A percentile compares a stretch with the other conserved stretches of the same genome.
Evolutionary conservation across 1,139 yeast genomes (phyloP).

Genomic region (Blastobotrys raffinosifermentans): DNA sequence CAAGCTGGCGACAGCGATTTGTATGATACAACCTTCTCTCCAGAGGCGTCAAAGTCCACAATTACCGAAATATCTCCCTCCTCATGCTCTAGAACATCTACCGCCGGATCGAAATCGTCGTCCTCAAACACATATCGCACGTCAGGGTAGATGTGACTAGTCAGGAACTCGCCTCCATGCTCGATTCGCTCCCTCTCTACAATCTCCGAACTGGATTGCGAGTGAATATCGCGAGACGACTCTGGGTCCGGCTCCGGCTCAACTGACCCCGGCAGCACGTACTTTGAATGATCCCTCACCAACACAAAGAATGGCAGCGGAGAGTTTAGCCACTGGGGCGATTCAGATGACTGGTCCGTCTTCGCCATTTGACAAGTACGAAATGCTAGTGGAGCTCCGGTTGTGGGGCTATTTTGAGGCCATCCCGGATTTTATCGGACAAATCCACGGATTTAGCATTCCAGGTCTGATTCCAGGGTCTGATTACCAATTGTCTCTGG

Average conservation of each 20-base stretch:
- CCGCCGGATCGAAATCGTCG: conserved; percentile 34
- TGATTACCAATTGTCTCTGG: too few species aligned
- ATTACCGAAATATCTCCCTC: conserved; percentile 31
- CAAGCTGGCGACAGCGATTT: conserved; percentile 35
- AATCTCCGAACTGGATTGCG: conserved; percentile 1
- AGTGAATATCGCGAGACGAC: too few species aligned
- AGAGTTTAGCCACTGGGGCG: conserved; percentile 16
- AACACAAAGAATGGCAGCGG: conserved; percentile 25
- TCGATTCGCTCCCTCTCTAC: conserved; percentile 5
- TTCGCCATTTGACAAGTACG: too few species aligned
- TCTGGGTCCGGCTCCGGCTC: too few species aligned
- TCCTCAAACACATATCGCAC: conserved; percentile 36
- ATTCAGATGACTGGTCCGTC: too few species aligned
- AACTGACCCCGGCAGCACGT: too few species aligned
- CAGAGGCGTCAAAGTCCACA: conserved; percentile 35
- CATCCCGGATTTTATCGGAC: too few species aligned
- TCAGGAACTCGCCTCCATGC: not conserved
- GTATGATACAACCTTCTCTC: conserved; percentile 24
- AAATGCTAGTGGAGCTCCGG: too few species aligned
- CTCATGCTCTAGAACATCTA: conserved; percentile 29
- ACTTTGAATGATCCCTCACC: conserved; percentile 17
- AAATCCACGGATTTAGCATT: too few species aligned
- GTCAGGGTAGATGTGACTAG: conserved; percentile 28
- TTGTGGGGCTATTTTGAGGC: too few species aligned
- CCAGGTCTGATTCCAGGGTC: too few species aligned